A percentile compares a stretch with the other conserved stretches of the same genome.
phyloP scores from a whole-genome alignment of 441 rosid genomes.

The Viola pubescens region DNA sequence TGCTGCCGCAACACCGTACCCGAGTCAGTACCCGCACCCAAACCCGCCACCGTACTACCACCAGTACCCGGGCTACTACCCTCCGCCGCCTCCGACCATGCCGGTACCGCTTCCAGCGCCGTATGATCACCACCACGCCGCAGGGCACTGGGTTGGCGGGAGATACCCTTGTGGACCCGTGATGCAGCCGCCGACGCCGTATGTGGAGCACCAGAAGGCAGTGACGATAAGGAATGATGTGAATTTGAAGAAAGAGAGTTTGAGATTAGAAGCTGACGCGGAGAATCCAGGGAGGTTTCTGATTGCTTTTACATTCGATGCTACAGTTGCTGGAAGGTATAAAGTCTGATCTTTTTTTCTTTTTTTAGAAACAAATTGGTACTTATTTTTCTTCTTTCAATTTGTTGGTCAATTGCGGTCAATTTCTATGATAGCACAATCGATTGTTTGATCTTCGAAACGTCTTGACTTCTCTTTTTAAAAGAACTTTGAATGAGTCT shows the following conservation, averaged over 20 bases:
- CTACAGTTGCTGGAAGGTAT: slow-evolving; percentile 82
- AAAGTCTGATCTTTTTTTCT: slow-evolving; percentile 6
- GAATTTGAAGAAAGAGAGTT: slow-evolving; percentile 76
- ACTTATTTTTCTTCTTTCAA: not conserved
- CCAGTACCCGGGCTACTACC: slow-evolving; percentile 64
- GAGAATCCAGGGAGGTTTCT: slow-evolving; percentile 55
- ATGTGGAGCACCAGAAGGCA: slow-evolving; percentile 87
- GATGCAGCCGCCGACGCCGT: slow-evolving; percentile 49
- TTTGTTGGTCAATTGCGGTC: not conserved
- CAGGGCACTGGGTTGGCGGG: slow-evolving; percentile 55
- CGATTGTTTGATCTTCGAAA: not conserved
- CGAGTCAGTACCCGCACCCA: slow-evolving; percentile 44
- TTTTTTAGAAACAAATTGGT: not conserved
- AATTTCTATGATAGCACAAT: too few species aligned
- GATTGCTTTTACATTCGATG: slow-evolving; percentile 87
- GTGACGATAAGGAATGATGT: slow-evolving; percentile 75
- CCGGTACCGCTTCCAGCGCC: slow-evolving; percentile 62
- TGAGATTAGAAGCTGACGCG: slow-evolving; percentile 60
- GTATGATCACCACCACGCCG: slow-evolving; percentile 49
- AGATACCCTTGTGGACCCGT: slow-evolving; percentile 53
- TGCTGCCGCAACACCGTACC: slow-evolving; percentile 84
- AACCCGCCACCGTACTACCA: slow-evolving; percentile 41
- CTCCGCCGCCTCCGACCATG: slow-evolving; percentile 46
- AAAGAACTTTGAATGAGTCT: slow-evolving; percentile 5
- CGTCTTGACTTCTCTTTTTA: not conserved